Percentiles rank a stretch among this genome's conserved stretches.
Conservation (phyloP, 73 alveolate species). For the Paramecium primaurelia region DNA sequence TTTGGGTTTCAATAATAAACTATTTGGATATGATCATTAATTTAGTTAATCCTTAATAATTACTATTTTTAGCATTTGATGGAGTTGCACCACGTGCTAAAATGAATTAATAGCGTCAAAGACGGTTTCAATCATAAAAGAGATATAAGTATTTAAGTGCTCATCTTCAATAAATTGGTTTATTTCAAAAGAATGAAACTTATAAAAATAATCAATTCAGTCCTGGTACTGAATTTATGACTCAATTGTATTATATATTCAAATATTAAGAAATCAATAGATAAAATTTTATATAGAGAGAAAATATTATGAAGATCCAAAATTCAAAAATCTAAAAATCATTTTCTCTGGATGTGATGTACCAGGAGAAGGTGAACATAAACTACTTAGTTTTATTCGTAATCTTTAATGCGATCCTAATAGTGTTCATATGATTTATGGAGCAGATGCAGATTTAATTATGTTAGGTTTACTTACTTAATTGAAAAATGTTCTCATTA, state of each 20-base stretch:
- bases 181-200: constrained; percentile 62
- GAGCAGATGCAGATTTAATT: constrained; percentile 99
- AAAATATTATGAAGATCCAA: constrained; percentile 78
- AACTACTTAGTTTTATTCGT: constrained; percentile 87
- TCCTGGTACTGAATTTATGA: constrained; percentile 99
- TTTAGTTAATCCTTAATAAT: constrained; percentile 86
- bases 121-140: constrained; percentile 92
- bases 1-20: constrained; percentile 78
- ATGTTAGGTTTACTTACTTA: constrained; percentile 93
- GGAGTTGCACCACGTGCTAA: constrained; percentile 99
- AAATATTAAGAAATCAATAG: constrained; percentile 51
- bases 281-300: constrained; percentile 83
- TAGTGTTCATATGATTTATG: constrained; percentile 93
- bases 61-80: constrained; percentile 89
- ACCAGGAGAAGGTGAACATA: constrained; percentile 99
- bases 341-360: constrained; percentile 90
- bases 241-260: constrained; percentile 61
- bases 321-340: constrained; percentile 80
- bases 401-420: constrained; percentile 61
- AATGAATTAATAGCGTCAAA: constrained; percentile 93
- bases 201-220: constrained; percentile 93
- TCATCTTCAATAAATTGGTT: constrained; percentile 67
- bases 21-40: constrained; percentile 86
- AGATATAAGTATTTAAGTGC: constrained; percentile 62
- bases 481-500: constrained; percentile 84